Evolutionary conservation across 2,329 filamentous ascomycete genomes (phyloP).

Genomic region (Capronia americana): DNA sequence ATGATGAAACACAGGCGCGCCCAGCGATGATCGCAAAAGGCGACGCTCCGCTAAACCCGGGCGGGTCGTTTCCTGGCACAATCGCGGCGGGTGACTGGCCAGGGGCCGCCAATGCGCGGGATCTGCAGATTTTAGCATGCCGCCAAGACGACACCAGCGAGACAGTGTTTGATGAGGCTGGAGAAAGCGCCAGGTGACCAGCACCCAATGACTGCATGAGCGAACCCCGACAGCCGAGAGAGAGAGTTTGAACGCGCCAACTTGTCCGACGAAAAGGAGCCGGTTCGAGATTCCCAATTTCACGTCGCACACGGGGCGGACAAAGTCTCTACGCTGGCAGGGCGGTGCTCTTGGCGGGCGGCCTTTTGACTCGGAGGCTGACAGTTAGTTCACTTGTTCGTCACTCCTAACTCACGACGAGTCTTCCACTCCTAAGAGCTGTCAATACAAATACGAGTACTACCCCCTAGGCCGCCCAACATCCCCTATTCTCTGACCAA

Average conservation of each 20-base stretch:
- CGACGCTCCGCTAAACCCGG: background rate
- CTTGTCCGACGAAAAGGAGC: background rate
- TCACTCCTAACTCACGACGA: no score
- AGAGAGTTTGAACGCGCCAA: background rate
- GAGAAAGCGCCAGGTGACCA: background rate
- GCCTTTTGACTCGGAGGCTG: background rate
- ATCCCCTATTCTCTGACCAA: background rate
- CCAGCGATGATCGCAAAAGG: background rate
- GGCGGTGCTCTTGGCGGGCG: background rate
- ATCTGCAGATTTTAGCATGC: background rate
- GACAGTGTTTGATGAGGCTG: slow-evolving; percentile 4
- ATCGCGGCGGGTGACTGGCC: background rate
- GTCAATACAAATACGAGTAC: background rate
- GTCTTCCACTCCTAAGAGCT: no score
- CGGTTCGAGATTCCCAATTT: background rate
- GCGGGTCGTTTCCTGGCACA: background rate
- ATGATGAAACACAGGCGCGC: background rate
- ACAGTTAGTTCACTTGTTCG: no score
- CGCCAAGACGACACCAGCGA: background rate
- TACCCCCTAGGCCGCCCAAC: background rate
- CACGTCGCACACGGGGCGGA: background rate
- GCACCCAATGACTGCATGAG: background rate
- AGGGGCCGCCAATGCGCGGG: background rate
- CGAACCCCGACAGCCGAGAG: background rate
- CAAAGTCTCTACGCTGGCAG: background rate